A percentile compares a stretch with the other conserved stretches of the same genome.
phyloP scores from a whole-genome alignment of 768 basidiomycete species.

The Suillus plorans region DNA sequence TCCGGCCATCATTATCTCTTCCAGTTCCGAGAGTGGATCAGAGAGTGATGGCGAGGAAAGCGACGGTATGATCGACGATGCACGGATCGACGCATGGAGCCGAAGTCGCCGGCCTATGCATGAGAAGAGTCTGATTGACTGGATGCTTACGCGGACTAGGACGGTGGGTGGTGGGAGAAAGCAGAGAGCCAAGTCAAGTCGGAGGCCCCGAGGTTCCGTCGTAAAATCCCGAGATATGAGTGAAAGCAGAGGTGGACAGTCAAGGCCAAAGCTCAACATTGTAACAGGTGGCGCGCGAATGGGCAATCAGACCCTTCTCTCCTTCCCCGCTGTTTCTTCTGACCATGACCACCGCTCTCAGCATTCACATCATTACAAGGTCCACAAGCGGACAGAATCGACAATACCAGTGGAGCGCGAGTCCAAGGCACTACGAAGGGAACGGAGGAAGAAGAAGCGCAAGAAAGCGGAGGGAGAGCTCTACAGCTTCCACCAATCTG shows the following conservation, averaged over 20 bases:
- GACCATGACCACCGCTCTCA: slow-evolving; percentile 4
- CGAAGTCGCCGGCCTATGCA: slow-evolving; percentile 23
- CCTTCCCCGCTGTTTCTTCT: slow-evolving; percentile 27
- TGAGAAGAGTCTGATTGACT: slow-evolving; percentile 59
- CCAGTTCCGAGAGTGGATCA: slow-evolving; percentile 11
- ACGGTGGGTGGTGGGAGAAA: slow-evolving; percentile 17
- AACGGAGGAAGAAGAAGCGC: slow-evolving; percentile 24
- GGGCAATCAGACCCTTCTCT: slow-evolving; percentile 41
- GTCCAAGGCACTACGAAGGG: slow-evolving; percentile 1
- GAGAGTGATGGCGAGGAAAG: slow-evolving; percentile 31
- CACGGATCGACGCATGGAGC: slow-evolving; percentile 31
- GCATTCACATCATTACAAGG: slow-evolving; percentile 11
- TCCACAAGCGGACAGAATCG: slow-evolving; percentile 10
- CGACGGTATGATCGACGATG: slow-evolving; percentile 31
- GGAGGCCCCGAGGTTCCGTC: slow-evolving; percentile 14
- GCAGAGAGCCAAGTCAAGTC: slow-evolving; percentile 10
- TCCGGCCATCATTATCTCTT: slow-evolving; percentile 9
- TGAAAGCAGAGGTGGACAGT: slow-evolving; percentile 13
- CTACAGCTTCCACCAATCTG: slow-evolving; percentile 38
- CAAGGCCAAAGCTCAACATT: slow-evolving; percentile 32
- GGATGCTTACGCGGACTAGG: slow-evolving; percentile 57
- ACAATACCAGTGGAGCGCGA: slow-evolving; percentile 11
- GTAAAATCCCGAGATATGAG: slow-evolving; percentile 12
- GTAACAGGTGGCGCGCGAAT: slow-evolving; percentile 36
- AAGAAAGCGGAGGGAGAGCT: slow-evolving; percentile 32